A percentile compares a stretch with the other conserved stretches of the same genome.
Conservation (phyloP, 352 stramenopile genomes). For the Lagenidium giganteum region DNA sequence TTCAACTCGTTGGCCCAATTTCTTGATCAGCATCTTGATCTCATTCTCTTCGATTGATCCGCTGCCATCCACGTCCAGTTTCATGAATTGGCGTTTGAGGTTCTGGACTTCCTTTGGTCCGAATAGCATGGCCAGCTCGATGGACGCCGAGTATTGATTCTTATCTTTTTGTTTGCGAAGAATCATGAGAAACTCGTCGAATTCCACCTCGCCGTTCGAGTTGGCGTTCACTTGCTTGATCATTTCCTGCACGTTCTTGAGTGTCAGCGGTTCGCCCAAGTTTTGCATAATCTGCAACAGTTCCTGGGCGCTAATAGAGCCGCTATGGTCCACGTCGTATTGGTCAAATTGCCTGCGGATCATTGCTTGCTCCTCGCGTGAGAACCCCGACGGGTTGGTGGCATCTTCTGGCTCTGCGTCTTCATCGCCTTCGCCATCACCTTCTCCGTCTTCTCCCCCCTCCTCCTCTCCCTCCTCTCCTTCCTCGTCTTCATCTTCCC, state of each 20-base stretch:
- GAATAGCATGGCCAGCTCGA: constrained; percentile 62
- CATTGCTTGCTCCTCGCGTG: constrained; percentile 29
- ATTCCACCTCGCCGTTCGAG: constrained; percentile 59
- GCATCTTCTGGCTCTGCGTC: constrained; percentile 14
- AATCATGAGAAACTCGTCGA: constrained; percentile 64
- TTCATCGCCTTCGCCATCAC: constrained; percentile 8
- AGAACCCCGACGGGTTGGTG: constrained; percentile 28
- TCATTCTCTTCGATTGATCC: constrained; percentile 67
- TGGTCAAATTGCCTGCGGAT: constrained; percentile 49
- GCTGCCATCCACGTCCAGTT: constrained; percentile 61
- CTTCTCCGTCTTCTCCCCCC: constrained; percentile 5
- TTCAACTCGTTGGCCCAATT: constrained; percentile 35
- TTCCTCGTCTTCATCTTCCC: constrained; percentile 6
- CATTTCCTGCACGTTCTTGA: constrained; percentile 51
- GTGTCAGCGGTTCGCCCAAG: constrained; percentile 52
- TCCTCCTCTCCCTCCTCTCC: constrained; percentile 10
- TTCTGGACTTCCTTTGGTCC: constrained; percentile 60
- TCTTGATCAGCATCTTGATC: constrained; percentile 50
- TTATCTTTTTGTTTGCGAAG: constrained; percentile 48
- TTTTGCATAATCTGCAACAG: constrained; percentile 48
- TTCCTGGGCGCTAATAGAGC: constrained; percentile 54
- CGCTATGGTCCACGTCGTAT: constrained; percentile 56
- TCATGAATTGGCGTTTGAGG: constrained; percentile 61
- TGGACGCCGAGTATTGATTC: constrained; percentile 58
- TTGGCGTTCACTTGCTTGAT: constrained; percentile 53